A percentile compares a stretch with the other conserved stretches of the same genome.
Conservation (phyloP, 495 filamentous ascomycete genomes). For the Apiosordaria backusii region DNA sequence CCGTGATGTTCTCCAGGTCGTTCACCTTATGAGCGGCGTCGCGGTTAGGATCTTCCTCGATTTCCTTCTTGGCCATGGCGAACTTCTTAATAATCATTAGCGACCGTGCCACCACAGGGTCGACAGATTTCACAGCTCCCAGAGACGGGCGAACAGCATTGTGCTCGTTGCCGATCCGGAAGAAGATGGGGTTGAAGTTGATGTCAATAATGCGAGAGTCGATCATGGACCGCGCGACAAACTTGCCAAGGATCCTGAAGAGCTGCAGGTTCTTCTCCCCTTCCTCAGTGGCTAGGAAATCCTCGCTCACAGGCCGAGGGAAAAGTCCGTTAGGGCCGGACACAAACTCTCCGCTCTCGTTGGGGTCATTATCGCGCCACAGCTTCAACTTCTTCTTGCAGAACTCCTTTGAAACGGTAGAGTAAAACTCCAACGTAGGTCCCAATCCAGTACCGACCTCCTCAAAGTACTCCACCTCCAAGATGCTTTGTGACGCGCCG, state of each 20-base stretch:
- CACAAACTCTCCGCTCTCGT: slow-evolving; percentile 73
- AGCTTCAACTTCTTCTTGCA: slow-evolving; percentile 94
- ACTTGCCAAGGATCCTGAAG: slow-evolving; percentile 94
- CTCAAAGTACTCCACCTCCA: slow-evolving; percentile 98
- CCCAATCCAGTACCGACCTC: slow-evolving; percentile 97
- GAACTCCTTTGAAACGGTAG: slow-evolving; percentile 95
- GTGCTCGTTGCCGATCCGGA: slow-evolving; percentile 80
- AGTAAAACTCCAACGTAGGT: slow-evolving; percentile 97
- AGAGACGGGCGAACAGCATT: slow-evolving; percentile 77
- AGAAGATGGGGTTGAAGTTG: slow-evolving; percentile 96
- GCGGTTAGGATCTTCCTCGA: slow-evolving; percentile 65
- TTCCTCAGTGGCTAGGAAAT: slow-evolving; percentile 67
- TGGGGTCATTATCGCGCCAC: slow-evolving; percentile 90
- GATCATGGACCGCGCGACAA: slow-evolving; percentile 96
- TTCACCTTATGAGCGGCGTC: slow-evolving; percentile 64
- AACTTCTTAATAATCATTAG: slow-evolving; percentile 88
- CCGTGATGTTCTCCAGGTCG: slow-evolving; percentile 60
- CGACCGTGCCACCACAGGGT: slow-evolving; percentile 78
- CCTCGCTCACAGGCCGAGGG: slow-evolving; percentile 84
- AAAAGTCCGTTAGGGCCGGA: slow-evolving; percentile 85
- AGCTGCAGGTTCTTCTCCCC: slow-evolving; percentile 79
- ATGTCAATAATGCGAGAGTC: slow-evolving; percentile 98
- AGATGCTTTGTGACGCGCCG: slow-evolving; percentile 86
- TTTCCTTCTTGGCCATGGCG: slow-evolving; percentile 70
- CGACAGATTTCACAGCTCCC: slow-evolving; percentile 88